Evolutionary conservation across 371 early-diverging fungal genomes (phyloP).

Genomic region (Lichtheimia corymbifera): DNA sequence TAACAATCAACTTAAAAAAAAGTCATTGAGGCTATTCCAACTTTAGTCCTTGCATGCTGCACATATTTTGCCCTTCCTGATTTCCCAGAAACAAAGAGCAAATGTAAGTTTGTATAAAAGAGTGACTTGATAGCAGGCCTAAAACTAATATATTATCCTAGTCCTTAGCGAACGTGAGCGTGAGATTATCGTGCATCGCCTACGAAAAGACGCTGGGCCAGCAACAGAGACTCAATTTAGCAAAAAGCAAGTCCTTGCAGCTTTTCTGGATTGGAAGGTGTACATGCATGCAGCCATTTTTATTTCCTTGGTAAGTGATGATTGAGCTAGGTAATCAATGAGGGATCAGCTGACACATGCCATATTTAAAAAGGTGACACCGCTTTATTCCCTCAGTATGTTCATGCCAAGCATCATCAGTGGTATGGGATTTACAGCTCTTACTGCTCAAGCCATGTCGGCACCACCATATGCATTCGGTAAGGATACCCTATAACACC

Average conservation of each 20-base stretch:
- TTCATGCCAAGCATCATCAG: constrained; percentile 17
- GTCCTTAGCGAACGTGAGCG: constrained; percentile 63
- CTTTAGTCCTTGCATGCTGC: constrained; percentile 59
- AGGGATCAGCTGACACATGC: too few species aligned
- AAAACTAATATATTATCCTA: background rate
- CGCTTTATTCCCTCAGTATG: constrained; percentile 7
- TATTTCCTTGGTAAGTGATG: constrained; percentile 33
- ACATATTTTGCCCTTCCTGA: constrained; percentile 69
- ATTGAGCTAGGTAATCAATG: background rate
- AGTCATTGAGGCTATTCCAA: constrained; percentile 71
- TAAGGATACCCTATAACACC: background rate
- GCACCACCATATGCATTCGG: constrained; percentile 21
- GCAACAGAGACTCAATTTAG: constrained; percentile 59
- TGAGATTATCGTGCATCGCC: constrained; percentile 55
- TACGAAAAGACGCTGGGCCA: constrained; percentile 64
- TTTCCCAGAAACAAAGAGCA: constrained; percentile 65
- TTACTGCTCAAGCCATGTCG: constrained; percentile 50
- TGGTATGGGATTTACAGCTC: constrained; percentile 21
- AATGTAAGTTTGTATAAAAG: constrained; percentile 6
- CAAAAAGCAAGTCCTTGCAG: constrained; percentile 55
- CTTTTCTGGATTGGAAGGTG: constrained; percentile 61
- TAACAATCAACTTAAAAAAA: too few species aligned
- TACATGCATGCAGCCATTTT: constrained; percentile 60
- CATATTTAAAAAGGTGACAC: background rate
- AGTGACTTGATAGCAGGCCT: too few species aligned